phyloP scores from a whole-genome alignment of 139 green algal genomes.

The Chlamydomonas sp. region DNA sequence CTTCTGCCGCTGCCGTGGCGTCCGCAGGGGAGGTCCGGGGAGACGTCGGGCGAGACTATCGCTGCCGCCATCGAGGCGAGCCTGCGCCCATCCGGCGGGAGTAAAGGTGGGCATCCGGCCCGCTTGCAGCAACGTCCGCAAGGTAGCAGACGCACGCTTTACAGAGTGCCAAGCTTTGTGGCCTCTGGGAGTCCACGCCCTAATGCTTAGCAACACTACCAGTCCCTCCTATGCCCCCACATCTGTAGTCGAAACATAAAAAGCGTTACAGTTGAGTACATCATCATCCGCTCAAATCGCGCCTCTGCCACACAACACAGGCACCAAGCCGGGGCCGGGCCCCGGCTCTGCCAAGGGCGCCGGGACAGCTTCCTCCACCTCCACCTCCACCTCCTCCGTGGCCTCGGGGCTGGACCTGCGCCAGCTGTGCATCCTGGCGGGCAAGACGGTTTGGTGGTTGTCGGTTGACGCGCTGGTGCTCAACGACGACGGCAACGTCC shows the following conservation, averaged over 20 bases:
- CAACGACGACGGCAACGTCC: slow-evolving; percentile 82
- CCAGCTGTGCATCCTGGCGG: slow-evolving; percentile 75
- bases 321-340: too few relatives aligned
- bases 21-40: slow-evolving; percentile 71
- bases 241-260: too few relatives aligned
- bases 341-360: not conserved
- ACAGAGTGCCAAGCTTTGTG: too few relatives aligned
- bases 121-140: too few relatives aligned
- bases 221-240: too few relatives aligned
- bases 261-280: too few relatives aligned
- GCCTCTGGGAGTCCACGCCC: too few relatives aligned
- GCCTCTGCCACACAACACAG: too few relatives aligned
- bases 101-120: not conserved
- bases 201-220: too few relatives aligned
- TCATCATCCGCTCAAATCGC: too few relatives aligned
- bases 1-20: too few relatives aligned
- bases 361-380: not conserved
- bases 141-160: too few relatives aligned
- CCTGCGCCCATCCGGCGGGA: slow-evolving; percentile 3
- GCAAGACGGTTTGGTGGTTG: slow-evolving; percentile 87
- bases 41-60: slow-evolving; percentile 73
- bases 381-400: not conserved
- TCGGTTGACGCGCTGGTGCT: slow-evolving; percentile 88
- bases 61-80: slow-evolving; percentile 62
- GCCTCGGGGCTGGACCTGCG: slow-evolving; percentile 28